These are phyloP conservation scores for Cryphonectria nitschkei DNA, from an alignment of 2,329 filamentous ascomycete species.

Conservation along the genomic window DNA sequence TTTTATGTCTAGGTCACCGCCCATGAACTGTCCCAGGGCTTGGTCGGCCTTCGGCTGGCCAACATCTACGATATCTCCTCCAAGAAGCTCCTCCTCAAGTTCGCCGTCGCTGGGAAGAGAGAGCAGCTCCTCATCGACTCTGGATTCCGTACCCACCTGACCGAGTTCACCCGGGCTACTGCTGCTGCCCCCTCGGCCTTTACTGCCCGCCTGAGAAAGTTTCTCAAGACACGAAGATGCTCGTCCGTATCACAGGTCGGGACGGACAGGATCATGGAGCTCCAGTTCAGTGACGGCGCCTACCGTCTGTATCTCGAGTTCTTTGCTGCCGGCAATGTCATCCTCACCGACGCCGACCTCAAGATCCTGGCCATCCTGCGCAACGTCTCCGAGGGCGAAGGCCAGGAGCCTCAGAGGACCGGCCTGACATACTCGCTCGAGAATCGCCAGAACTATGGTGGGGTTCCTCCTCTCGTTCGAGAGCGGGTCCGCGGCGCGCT, in stretches of 20 bases:
- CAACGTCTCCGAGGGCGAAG: constrained; percentile 77
- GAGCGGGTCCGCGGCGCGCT: constrained; percentile 73
- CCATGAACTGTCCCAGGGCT: constrained; percentile 80
- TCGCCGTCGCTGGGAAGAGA: constrained; percentile 85
- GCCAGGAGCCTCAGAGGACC: constrained; percentile 80
- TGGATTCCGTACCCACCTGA: constrained; percentile 94
- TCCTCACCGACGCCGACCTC: constrained; percentile 83
- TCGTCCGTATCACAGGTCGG: constrained; percentile 84
- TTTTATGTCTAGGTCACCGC: constrained; percentile 74
- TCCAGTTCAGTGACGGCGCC: constrained; percentile 88
- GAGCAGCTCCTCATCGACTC: constrained; percentile 92
- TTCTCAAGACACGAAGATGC: constrained; percentile 82
- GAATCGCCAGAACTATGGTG: constrained; percentile 80
- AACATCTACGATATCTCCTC: constrained; percentile 97
- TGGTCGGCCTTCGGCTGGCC: constrained; percentile 79
- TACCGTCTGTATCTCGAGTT: constrained; percentile 93
- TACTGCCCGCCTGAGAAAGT: constrained; percentile 82
- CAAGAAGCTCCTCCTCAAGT: constrained; percentile 93
- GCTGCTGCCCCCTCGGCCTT: constrained; percentile 84
- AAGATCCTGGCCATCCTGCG: constrained; percentile 82
- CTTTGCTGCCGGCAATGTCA: constrained; percentile 93
- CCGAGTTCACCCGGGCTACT: constrained; percentile 85
- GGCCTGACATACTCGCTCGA: constrained; percentile 80
- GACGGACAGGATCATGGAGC: constrained; percentile 89
- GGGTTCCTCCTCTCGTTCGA: constrained; percentile 73